Percentiles rank a stretch among this genome's conserved stretches.
These are phyloP conservation scores for Volvox carteri DNA, from an alignment of 163 green algal species.

Conservation along the genomic window DNA sequence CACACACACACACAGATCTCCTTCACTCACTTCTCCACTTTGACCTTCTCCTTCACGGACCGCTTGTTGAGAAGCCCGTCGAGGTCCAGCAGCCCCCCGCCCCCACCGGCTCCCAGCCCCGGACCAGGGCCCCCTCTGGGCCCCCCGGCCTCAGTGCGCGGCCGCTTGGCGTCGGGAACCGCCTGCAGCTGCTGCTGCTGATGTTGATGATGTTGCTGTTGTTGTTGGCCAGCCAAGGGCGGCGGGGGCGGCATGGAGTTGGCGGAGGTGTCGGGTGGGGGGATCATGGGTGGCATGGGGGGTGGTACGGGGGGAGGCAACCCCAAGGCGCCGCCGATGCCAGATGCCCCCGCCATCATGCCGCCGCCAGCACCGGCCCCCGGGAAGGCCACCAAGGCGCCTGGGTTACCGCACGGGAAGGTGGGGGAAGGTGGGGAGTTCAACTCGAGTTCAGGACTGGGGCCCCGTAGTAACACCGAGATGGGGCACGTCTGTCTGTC, in stretches of 20 bases:
- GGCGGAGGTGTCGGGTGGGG: not conserved
- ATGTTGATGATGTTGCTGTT: no score
- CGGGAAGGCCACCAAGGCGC: conserved; percentile 9
- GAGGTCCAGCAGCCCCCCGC: conserved; percentile 24
- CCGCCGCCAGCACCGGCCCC: not conserved
- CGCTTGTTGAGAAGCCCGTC: conserved; percentile 54
- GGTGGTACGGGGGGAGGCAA: conserved; percentile 17
- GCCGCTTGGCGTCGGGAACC: conserved; percentile 37
- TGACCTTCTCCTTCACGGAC: conserved; percentile 51
- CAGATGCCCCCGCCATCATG: not conserved
- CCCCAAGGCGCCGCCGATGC: conserved; percentile 7
- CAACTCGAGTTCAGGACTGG: no score
- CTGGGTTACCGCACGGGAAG: no score
- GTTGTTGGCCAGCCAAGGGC: no score
- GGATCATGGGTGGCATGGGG: conserved; percentile 48
- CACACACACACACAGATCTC: no score
- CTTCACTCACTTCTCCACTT: conserved; percentile 53
- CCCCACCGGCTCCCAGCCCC: conserved; percentile 3
- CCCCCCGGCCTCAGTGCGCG: not conserved
- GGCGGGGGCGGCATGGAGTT: conserved; percentile 27
- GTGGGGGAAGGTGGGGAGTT: not conserved
- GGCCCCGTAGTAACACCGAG: no score
- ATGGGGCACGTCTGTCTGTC: not conserved
- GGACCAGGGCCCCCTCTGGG: not conserved
- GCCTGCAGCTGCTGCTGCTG: conserved; percentile 28